Evolutionary conservation across 73 alveolate genomes (phyloP).

Genomic region (Durusdinium trenchii): DNA sequence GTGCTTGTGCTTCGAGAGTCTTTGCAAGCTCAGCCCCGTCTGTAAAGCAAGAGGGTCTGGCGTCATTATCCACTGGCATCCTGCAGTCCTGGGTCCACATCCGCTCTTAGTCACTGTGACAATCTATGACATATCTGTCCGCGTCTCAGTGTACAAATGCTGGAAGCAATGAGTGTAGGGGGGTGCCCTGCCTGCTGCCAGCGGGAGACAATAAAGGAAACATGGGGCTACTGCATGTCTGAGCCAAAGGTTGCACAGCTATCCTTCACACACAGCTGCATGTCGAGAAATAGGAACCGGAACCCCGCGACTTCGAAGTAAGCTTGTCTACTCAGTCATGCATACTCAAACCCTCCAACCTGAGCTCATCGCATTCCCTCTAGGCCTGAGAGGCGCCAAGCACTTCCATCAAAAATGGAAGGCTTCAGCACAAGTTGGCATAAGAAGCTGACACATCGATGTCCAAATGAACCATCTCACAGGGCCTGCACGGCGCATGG

Average conservation of each 20-base stretch:
- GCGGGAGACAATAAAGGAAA: slow-evolving; percentile 11
- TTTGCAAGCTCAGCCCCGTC: slow-evolving; percentile 82
- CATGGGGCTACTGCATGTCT: slow-evolving; percentile 66
- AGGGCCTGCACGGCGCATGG: neutral
- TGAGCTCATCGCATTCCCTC: neutral
- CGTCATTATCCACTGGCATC: slow-evolving; percentile 34
- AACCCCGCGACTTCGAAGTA: no score
- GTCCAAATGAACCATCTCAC: no score
- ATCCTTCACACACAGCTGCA: no score
- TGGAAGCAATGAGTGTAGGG: no score
- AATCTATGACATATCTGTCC: neutral
- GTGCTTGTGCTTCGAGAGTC: neutral
- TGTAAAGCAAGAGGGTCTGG: slow-evolving; percentile 32
- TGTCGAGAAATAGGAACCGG: no score
- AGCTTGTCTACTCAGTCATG: no score
- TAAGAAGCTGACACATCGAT: no score
- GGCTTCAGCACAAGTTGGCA: no score
- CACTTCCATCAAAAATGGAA: slow-evolving; percentile 2
- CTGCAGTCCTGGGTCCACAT: slow-evolving; percentile 27
- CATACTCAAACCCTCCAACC: neutral
- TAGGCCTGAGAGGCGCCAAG: no score
- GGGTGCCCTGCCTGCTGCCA: neutral
- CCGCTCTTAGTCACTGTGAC: neutral
- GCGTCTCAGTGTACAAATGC: no score
- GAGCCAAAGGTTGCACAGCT: no score